Base-by-base conservation (phyloP, 345 rosid genomes). In the Populus ilicifolia region DNA sequence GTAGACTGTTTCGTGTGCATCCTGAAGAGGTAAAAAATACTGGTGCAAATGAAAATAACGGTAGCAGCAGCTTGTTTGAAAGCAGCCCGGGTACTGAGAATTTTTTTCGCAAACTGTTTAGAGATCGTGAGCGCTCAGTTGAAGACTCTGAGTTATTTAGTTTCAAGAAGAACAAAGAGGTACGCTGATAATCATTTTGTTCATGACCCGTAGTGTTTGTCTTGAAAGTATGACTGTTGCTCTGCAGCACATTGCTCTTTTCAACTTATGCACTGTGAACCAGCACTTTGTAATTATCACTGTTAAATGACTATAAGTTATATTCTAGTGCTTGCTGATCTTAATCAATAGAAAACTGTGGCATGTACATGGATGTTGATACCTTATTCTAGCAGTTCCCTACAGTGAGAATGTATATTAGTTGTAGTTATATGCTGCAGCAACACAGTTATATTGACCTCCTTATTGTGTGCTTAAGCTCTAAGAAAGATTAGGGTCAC, bases 41-140 rank as follows among this genome's bases (percentile, higher is more conserved):
- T 75, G 70, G 82, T 52, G 83, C 81, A 41, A 89, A 80, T 87
- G 98, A 90, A 84, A 84, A 74, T 84, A 87, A 85, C 81, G 83
- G 83, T 78, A 81, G 77, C 75, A 86, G 89, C 71, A 75, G 83
- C 75, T 79, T 91, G 84, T 84, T 50, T 81, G 99, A 94, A 84
- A 91, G 95, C 82, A 96, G 98, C 83, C 98, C 96, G 5, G 97
- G 99, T 73, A 92, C 97, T 12, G 98, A 96, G 82, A 94, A 83
- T 74, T 96, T 96, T 86, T 96, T 96, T 83, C 97, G 97, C 77
- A 96, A 96, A 85, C 86, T 96, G 80, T 96, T 96, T 80, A 91
- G 90, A 85, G 99, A 96, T 76, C 93, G 97, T 56, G 98, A 94
- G 77, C 93, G 93, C 67, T 94, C 97, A 59, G 88, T 94, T 80